Conservation (phyloP, 2,329 filamentous ascomycete species). For the Berkeleyomyces rouxiae region DNA sequence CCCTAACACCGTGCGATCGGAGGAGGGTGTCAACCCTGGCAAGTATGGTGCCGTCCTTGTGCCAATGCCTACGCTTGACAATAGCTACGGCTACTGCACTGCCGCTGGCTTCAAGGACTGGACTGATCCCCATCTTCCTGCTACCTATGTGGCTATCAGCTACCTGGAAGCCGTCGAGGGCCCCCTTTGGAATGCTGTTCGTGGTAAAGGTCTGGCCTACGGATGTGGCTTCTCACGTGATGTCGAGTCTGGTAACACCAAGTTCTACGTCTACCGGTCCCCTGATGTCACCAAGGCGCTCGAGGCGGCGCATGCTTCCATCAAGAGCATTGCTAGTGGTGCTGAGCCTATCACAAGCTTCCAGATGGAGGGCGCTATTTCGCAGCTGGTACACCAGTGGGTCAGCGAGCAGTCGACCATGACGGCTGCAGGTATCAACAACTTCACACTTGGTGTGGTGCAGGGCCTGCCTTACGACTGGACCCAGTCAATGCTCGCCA, state of each 20-base stretch:
- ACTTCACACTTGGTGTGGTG: slow-evolving; percentile 70
- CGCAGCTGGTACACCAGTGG: slow-evolving; percentile 68
- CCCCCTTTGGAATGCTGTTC: slow-evolving; percentile 82
- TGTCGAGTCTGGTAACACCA: slow-evolving; percentile 61
- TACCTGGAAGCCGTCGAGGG: slow-evolving; percentile 91
- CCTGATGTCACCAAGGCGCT: slow-evolving; percentile 83
- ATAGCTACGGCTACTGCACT: slow-evolving; percentile 68
- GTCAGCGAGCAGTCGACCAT: slow-evolving; percentile 83
- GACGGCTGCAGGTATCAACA: slow-evolving; percentile 62
- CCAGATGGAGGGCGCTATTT: slow-evolving; percentile 78
- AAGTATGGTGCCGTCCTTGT: slow-evolving; percentile 59
- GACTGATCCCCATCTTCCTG: slow-evolving; percentile 60
- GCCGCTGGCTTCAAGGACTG: slow-evolving; percentile 59
- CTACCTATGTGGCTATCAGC: slow-evolving; percentile 71
- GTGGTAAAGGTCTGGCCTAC: slow-evolving; percentile 86
- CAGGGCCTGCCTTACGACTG: slow-evolving; percentile 61
- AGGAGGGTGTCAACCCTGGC: slow-evolving; percentile 59
- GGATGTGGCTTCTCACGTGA: slow-evolving; percentile 66
- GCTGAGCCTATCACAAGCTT: slow-evolving; percentile 57
- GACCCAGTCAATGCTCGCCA: slow-evolving; percentile 57
- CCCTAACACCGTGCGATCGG: slow-evolving; percentile 53
- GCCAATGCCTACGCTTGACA: slow-evolving; percentile 84
- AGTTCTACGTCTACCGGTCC: slow-evolving; percentile 77
- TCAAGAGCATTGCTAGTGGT: slow-evolving; percentile 59
- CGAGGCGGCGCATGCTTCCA: slow-evolving; percentile 54